Percentiles rank a stretch among this genome's conserved stretches.
These are phyloP conservation scores for Berkeleyomyces rouxiae DNA, from an alignment of 2,329 filamentous ascomycete genomes.

Conservation along the genomic window DNA sequence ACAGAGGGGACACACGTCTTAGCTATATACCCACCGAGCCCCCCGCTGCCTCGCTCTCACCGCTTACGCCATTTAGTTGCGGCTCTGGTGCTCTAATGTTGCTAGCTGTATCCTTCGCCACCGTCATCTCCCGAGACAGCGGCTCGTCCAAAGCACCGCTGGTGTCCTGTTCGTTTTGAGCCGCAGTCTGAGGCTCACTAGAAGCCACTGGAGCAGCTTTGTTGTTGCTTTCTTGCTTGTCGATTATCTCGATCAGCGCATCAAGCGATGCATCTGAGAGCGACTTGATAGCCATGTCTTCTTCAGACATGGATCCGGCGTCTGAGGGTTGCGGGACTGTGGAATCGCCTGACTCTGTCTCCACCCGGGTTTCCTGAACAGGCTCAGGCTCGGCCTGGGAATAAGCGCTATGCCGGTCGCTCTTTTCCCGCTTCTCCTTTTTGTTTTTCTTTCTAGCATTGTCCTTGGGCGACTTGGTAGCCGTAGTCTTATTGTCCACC, in stretches of 20 bases:
- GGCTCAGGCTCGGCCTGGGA: neutral
- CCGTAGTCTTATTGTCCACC: neutral
- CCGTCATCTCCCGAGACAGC: neutral
- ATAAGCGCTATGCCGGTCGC: neutral
- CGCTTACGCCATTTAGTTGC: neutral
- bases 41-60: neutral
- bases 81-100: neutral
- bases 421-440: neutral
- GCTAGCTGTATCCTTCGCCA: neutral
- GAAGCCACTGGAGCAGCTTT: neutral
- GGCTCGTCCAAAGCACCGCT: neutral
- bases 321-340: neutral
- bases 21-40: neutral
- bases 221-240: neutral
- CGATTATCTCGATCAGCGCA: neutral
- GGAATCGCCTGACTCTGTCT: neutral
- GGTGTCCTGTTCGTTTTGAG: neutral
- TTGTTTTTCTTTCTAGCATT: neutral
- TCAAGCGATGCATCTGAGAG: conserved; percentile 3
- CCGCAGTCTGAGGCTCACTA: neutral
- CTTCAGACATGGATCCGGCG: neutral
- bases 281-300: neutral
- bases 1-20: neutral
- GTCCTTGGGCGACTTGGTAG: neutral
- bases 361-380: neutral